Evolutionary conservation across 2,329 filamentous ascomycete species (phyloP), one percentile per base, ranked within the genome.

Genomic region (Trichoderma sp.): DNA sequence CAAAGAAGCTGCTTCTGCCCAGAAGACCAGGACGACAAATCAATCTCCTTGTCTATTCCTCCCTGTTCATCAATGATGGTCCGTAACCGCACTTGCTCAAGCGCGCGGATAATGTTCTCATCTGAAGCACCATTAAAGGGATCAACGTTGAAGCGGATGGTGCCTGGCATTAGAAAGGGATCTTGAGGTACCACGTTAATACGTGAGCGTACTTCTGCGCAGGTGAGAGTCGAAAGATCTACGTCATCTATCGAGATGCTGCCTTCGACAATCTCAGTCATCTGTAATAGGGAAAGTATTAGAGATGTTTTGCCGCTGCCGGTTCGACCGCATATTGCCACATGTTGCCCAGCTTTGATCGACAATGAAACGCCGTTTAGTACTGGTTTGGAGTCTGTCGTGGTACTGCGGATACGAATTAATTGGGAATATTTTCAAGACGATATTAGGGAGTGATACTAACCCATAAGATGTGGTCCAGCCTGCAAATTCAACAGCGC

Each of bases 111-210:
- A 65, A 89, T 85, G 1, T 81, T 81, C 3, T 83, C 83, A 63
- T 89, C 85, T 1, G 82, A 81, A 62, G 81, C 81, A 14, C 77
- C 73, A 0, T 78, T 77, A 4, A 81, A 79, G 0, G 88, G 88
- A 76, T 89, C 87, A 1, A 88, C 81, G 73, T 91, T 91, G 4
- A 82, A 80, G 0, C 87, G 85, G 3, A 91, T 80, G 0, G 82
- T 86, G 1, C 87, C 88, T 2, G 84, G 84, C 8, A 90, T 81
- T 14, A 89, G 84, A 71, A 89, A 86, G 0, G 87, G 83, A 62
- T 90, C 88, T 80, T 91, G 89, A 0, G 89, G 85, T 1, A 90
- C 81, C 1, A 84, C 83, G 24, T 86, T 85, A 4, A 90, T 80
- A 2, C 79, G 73, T 2, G 78, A 75, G 1, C 82, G 79, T 0